phyloP scores from a whole-genome alignment of 192 early-diverging fungal genomes.

The Podila epigama region DNA sequence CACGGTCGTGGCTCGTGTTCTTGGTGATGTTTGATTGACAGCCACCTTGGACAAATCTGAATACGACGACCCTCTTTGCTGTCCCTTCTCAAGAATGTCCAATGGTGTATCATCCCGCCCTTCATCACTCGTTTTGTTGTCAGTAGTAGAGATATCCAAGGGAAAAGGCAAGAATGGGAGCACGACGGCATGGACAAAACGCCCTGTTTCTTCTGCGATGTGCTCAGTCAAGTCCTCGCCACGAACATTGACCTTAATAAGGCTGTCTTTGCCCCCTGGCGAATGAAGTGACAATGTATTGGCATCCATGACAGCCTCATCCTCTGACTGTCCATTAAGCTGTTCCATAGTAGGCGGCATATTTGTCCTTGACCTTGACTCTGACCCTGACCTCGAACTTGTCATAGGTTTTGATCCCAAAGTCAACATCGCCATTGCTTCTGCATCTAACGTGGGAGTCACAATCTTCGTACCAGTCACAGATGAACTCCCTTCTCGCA shows the following conservation, averaged over 20 bases:
- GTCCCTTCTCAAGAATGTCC: neutral
- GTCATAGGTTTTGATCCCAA: too few species aligned
- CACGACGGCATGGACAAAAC: slow-evolving; percentile 31
- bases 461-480: too few species aligned
- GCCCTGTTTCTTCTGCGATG: slow-evolving; percentile 24
- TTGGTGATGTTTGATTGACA: slow-evolving; percentile 6
- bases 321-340: too few species aligned
- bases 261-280: neutral
- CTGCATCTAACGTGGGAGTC: too few species aligned
- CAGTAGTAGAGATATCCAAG: neutral
- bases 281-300: neutral
- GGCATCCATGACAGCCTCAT: neutral
- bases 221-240: slow-evolving; percentile 26
- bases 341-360: too few species aligned
- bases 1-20: slow-evolving; percentile 27
- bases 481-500: too few species aligned
- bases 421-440: neutral
- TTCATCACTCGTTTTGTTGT: neutral
- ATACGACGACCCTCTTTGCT: neutral
- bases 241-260: slow-evolving; percentile 13
- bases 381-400: neutral
- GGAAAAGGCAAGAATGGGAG: slow-evolving; percentile 42
- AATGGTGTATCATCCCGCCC: neutral
- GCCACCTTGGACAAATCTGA: slow-evolving; percentile 3
- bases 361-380: neutral